Conservation (phyloP, 2,329 filamentous ascomycete species). For the Colletotrichum sansevieriae region DNA sequence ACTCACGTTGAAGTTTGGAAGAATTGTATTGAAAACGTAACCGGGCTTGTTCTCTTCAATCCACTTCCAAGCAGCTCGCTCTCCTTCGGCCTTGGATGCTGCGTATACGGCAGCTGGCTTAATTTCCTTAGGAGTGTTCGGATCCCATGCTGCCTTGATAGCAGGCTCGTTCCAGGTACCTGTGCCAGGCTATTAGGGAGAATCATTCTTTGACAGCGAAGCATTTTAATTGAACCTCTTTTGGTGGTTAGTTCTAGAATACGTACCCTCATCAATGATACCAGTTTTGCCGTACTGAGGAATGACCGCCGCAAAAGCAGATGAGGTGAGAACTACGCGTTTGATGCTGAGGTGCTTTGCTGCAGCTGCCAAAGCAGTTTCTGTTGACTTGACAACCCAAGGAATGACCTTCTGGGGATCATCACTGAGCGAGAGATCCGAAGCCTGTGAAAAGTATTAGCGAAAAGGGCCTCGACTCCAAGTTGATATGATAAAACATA, state of each 20-base stretch:
- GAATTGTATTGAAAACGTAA: constrained; percentile 49
- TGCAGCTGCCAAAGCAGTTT: constrained; percentile 51
- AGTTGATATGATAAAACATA: constrained; percentile 31
- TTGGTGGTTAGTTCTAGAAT: too few relatives aligned
- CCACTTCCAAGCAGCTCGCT: constrained; percentile 56
- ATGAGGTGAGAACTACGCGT: constrained; percentile 57
- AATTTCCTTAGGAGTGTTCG: constrained; percentile 50
- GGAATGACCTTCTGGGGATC: constrained; percentile 57
- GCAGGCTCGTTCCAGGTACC: constrained; percentile 53
- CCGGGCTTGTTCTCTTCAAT: constrained; percentile 49
- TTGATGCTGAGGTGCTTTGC: constrained; percentile 51
- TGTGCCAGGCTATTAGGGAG: background rate
- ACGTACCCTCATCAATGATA: constrained; percentile 42
- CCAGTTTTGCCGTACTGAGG: constrained; percentile 40
- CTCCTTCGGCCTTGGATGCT: constrained; percentile 54
- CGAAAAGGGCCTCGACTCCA: accelerated
- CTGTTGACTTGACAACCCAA: constrained; percentile 46
- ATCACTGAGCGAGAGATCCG: constrained; percentile 48
- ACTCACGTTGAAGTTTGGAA: constrained; percentile 48
- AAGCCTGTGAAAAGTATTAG: constrained; percentile 49
- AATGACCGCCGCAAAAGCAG: constrained; percentile 45
- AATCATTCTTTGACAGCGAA: background rate
- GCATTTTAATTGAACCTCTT: background rate
- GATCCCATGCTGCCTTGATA: constrained; percentile 53
- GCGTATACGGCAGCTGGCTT: constrained; percentile 48